Evolutionary conservation across 176 grass and related monocot species (phyloP), one percentile per base, ranked within the genome.

Genomic region (Echinochloa phyllopogon): DNA sequence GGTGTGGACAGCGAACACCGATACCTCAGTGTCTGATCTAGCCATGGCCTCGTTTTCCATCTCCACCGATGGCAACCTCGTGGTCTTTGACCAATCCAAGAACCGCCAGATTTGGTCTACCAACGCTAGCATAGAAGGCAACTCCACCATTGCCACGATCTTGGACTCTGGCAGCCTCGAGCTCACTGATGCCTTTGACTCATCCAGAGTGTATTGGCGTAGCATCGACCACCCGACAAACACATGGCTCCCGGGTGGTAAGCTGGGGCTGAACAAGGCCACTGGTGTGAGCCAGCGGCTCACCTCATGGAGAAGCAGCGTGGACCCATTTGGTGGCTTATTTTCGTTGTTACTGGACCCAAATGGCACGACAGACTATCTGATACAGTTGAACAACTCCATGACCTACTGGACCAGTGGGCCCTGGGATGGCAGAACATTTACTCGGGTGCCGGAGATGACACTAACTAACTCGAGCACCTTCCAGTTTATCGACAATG

Each of bases 291-390:
- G 29, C 80, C 90, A 92, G 82, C 75, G 81, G 44, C 87, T 93
- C 66, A 44, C 83, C 17, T 21, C 90, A 4, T 91, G 88, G 90
- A 90, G 69, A 69, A 95, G 73, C 78, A 85, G 4, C 1, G 58
- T 62, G 6, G 71, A 95, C 45, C 94, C 94, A 4, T 65, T 86
- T 36, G 83, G 72, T 38, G 94, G 90, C 39, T 44, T 93, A 48
- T 93, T 69, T 75, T 90, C 90, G 8, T 52, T 93, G 18, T 50
- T 79, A 74, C 64, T 95, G 55, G 94, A 95, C 47, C 94, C 94
- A 11, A 89, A 91, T 15, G 94, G 90, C 57, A 87, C 72, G 3
- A 79, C 29, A 11, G 90, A 93, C 64, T 93, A 91, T 69, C 91
- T 87, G 25, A 72, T 95, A 43, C 86, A 82, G 39, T 95, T 90